Percentiles rank a stretch among this genome's conserved stretches.
These are phyloP conservation scores for Pythium oligandrum DNA, from an alignment of 352 stramenopile genomes.

Conservation along the genomic window DNA sequence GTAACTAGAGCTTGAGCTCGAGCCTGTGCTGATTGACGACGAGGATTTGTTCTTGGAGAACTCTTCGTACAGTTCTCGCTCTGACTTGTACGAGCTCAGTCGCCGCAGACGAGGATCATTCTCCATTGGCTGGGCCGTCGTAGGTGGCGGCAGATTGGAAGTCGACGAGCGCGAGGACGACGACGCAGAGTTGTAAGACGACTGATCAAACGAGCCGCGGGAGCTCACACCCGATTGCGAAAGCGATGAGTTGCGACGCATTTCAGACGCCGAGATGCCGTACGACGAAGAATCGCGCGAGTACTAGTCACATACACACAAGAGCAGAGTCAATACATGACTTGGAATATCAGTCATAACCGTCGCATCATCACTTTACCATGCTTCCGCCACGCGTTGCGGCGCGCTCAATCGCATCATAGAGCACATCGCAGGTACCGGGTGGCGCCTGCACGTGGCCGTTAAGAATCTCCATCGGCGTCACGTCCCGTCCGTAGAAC, in stretches of 20 bases:
- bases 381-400: slow-evolving; percentile 13
- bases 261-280: slow-evolving; percentile 6
- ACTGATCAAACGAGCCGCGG: slow-evolving; percentile 16
- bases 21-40: neutral
- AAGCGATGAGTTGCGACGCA: too few species aligned
- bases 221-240: too few species aligned
- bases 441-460: slow-evolving; percentile 61
- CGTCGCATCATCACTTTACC: slow-evolving; percentile 6
- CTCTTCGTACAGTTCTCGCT: slow-evolving; percentile 75
- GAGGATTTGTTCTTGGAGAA: slow-evolving; percentile 46
- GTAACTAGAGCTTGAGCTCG: slow-evolving; percentile 7
- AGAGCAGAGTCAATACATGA: too few species aligned
- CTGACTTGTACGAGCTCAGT: slow-evolving; percentile 75
- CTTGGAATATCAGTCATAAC: too few species aligned
- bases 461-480: slow-evolving; percentile 75
- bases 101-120: slow-evolving; percentile 68
- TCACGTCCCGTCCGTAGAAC: slow-evolving; percentile 82
- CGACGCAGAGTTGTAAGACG: slow-evolving; percentile 9
- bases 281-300: neutral
- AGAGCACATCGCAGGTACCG: slow-evolving; percentile 62
- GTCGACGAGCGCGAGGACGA: slow-evolving; percentile 15
- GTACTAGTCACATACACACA: too few species aligned
- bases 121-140: slow-evolving; percentile 7
- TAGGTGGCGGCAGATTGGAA: slow-evolving; percentile 25
- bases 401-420: slow-evolving; percentile 61